Base-by-base conservation (phyloP, 2,329 filamentous ascomycete species). In the Cladophialophora yegresii region DNA sequence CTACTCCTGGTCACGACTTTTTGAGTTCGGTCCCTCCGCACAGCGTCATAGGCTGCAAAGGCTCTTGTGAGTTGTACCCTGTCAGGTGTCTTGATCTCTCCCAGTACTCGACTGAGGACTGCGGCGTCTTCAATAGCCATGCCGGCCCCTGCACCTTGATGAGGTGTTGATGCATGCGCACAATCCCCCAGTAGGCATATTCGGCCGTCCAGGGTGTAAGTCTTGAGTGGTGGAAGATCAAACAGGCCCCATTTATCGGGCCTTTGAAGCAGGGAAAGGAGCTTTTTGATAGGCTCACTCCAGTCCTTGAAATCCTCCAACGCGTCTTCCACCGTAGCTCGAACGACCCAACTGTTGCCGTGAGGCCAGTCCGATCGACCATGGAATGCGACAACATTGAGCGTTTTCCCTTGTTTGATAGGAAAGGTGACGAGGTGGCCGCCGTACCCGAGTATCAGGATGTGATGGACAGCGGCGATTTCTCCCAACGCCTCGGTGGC, bases 71-170 rank as follows among this genome's bases (percentile, higher is more conserved):
- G 50, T 13, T 49, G 58, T 23, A 6, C n/a, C 3, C 22, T 8
- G 9, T 61, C 58, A 36, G 49, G 49, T 20, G 22, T 54, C 30
- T 20, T 47, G 16, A 61, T 61, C 33, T 54, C 50, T 47, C 33
- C 58, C 10, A 61, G 58, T 28, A 61, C 16, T 23, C 36, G 58
- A 47, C 58, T 54, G 16, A 61, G 58, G 3, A 61, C 58, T 45
- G 58, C 58, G 5, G 49, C 49, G 20, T 61, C 58, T 13, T 61
- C 58, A 13, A 61, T 54, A 16, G 58, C 58, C 58, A 61, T 61
- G 8, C 58, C 58, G 4, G 58, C 58, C 16, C 58, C 58, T 43
- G 58, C 49, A 13, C 58, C 58, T n/a, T 53, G 58, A 26, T 61
- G 58, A 7, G 58, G 58, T 7, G 49, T 61, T 9, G 58, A 54